These are phyloP conservation scores for Cryphonectria nitschkei DNA, from an alignment of 2,329 filamentous ascomycete species.

Conservation along the genomic window DNA sequence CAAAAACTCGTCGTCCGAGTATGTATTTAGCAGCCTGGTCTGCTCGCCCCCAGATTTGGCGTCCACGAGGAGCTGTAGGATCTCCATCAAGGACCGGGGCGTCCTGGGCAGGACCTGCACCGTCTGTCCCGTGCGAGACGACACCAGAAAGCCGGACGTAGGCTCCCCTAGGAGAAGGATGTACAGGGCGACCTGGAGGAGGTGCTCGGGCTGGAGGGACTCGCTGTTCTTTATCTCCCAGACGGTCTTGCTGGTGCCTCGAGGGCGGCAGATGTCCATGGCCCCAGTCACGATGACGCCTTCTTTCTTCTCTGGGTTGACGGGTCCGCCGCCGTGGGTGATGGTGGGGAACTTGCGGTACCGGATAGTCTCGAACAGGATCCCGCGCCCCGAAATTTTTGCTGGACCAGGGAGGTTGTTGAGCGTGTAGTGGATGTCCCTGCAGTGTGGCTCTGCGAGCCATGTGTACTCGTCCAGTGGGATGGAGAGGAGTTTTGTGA, in stretches of 20 bases:
- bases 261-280: constrained; percentile 22
- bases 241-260: constrained; percentile 18
- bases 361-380: constrained; percentile 15
- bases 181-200: constrained; percentile 23
- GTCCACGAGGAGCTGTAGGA: constrained; percentile 25
- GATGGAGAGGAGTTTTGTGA: constrained; percentile 27
- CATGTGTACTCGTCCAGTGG: constrained; percentile 22
- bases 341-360: constrained; percentile 14
- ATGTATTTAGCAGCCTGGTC: constrained; percentile 25
- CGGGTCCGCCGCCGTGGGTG: constrained; percentile 22
- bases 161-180: constrained; percentile 21
- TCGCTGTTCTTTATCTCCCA: constrained; percentile 27
- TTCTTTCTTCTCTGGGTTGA: constrained; percentile 15
- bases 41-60: constrained; percentile 26
- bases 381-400: constrained; percentile 6
- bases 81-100: constrained; percentile 12
- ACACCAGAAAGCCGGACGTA: constrained; percentile 18
- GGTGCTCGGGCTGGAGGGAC: constrained; percentile 23
- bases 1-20: constrained; percentile 25
- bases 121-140: constrained; percentile 24
- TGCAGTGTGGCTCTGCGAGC: constrained; percentile 24
- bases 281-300: constrained; percentile 15
- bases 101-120: constrained; percentile 22
- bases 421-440: constrained; percentile 22
- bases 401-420: constrained; percentile 18